Conservation (phyloP, 129 eudicot species). For the Lactuca saligna region DNA sequence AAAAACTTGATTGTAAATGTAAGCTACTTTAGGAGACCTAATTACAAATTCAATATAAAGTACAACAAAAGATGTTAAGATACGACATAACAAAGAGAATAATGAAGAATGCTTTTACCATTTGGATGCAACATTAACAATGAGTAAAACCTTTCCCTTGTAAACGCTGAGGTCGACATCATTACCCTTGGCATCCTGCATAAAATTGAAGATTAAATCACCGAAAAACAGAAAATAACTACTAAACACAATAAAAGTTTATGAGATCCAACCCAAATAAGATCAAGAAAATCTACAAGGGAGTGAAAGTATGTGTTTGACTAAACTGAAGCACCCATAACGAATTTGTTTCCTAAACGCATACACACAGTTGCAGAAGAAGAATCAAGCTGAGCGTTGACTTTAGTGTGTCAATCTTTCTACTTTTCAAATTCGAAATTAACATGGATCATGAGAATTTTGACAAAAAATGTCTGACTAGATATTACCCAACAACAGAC, state of each 20-base stretch:
- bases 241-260: not conserved
- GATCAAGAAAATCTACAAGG: not conserved
- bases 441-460: conserved; percentile 1
- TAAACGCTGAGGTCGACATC: conserved; percentile 50
- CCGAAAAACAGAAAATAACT: conserved; percentile 1
- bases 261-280: not conserved
- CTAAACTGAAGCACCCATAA: not conserved
- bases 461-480: not conserved
- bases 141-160: conserved; percentile 59
- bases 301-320: not conserved
- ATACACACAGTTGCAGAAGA: conserved; percentile 9
- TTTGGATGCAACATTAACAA: conserved; percentile 67
- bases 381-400: conserved; percentile 17
- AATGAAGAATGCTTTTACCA: conserved; percentile 32
- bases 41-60: conserved; percentile 1
- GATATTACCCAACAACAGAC: not conserved
- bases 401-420: conserved; percentile 8
- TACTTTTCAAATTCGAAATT: not conserved
- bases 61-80: no score
- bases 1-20: not conserved
- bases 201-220: not conserved
- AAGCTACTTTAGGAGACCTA: not conserved
- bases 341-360: not conserved
- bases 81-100: no score
- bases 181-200: conserved; percentile 56